A percentile compares a stretch with the other conserved stretches of the same genome.
Evolutionary conservation across 208 protist genomes (phyloP).

Genomic region (Trypanosoma avium): DNA sequence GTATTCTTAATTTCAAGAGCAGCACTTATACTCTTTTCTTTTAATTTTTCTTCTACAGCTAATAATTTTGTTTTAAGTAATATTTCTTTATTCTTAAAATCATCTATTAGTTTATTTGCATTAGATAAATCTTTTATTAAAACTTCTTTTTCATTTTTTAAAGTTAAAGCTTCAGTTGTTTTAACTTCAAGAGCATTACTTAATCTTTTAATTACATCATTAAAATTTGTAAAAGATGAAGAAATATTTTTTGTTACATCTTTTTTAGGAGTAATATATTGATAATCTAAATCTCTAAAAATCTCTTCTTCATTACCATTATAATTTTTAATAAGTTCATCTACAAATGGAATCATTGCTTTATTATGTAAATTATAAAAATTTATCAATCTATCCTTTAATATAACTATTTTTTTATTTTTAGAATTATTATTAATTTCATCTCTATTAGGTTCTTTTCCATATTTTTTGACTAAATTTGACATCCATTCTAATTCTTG

Average conservation of each 20-base stretch:
- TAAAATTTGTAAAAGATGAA: not conserved
- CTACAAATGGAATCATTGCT: conserved; percentile 20
- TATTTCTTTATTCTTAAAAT: conserved; percentile 1
- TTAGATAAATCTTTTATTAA: not conserved
- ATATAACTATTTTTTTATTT: not conserved
- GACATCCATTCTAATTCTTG: not conserved
- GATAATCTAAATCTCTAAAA: conserved; percentile 10
- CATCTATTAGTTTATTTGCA: not conserved
- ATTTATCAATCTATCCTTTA: conserved; percentile 10
- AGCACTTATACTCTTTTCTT: not conserved
- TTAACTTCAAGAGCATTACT: conserved; percentile 23
- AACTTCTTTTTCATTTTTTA: conserved; percentile 16
- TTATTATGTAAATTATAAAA: conserved; percentile 15
- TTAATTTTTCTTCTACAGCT: conserved; percentile 2
- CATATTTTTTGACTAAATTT: not conserved
- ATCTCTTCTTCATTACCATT: conserved; percentile 18
- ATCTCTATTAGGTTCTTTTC: not conserved
- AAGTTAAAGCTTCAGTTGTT: conserved; percentile 11
- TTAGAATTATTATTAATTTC: not conserved
- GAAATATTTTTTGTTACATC: not conserved
- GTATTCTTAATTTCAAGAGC: not conserved
- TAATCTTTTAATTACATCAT: conserved; percentile 19
- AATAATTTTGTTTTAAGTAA: not conserved
- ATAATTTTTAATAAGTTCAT: conserved; percentile 22
- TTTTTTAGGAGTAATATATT: conserved; percentile 1